Conservation (phyloP, 257 asterid species). For the Misopates orontium region DNA sequence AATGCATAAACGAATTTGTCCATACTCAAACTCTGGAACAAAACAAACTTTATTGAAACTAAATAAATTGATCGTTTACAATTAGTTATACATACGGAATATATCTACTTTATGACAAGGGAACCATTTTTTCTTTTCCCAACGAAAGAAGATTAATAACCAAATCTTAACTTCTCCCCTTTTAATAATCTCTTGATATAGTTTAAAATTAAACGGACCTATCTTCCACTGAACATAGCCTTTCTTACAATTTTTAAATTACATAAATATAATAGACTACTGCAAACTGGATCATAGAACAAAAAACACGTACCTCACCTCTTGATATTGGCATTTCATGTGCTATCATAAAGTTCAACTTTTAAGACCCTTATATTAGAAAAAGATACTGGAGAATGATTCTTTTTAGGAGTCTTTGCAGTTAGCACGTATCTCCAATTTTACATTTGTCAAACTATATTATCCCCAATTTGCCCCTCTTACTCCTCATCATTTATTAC, state of each 20-base stretch:
- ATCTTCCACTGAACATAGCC: neutral
- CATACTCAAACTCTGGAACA: too few species aligned
- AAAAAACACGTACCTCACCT: slow-evolving; percentile 20
- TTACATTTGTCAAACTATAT: neutral
- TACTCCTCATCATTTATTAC: neutral
- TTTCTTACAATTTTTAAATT: neutral
- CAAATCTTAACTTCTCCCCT: too few species aligned
- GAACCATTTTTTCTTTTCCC: too few species aligned
- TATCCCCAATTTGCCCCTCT: slow-evolving; percentile 21
- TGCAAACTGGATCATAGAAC: neutral
- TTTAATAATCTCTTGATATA: neutral
- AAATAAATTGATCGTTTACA: too few species aligned
- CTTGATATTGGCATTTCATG: slow-evolving; percentile 34
- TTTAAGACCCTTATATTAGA: slow-evolving; percentile 25
- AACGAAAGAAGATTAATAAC: too few species aligned
- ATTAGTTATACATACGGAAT: too few species aligned
- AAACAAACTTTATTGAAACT: too few species aligned
- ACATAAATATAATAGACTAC: neutral
- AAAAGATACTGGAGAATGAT: neutral
- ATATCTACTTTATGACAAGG: too few species aligned
- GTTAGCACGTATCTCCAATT: slow-evolving; percentile 14
- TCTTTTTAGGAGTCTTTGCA: slow-evolving; percentile 23
- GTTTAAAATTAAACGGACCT: neutral
- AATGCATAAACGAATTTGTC: too few species aligned
- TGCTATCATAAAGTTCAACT: slow-evolving; percentile 26